phyloP scores from a whole-genome alignment of 2,329 filamentous ascomycete species.

The Calonectria montana region DNA sequence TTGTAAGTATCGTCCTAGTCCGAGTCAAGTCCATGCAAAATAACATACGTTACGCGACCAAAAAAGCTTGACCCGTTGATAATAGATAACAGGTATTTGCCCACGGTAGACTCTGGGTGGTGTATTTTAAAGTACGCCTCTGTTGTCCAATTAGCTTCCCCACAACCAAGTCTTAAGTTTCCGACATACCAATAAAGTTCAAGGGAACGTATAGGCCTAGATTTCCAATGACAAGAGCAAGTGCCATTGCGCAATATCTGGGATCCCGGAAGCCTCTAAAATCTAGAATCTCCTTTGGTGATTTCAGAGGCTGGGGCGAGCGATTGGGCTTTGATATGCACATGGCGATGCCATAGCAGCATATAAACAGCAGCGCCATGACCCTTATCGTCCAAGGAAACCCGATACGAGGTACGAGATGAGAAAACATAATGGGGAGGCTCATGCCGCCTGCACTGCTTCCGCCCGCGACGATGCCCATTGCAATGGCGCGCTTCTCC shows the following conservation, averaged over 20 bases:
- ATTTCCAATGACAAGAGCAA: background rate
- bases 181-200: background rate
- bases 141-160: background rate
- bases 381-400: background rate
- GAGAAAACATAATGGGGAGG: conserved; percentile 5
- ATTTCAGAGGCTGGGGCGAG: background rate
- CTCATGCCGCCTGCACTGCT: background rate
- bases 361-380: background rate
- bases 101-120: background rate
- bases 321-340: background rate
- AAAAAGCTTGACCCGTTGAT: background rate
- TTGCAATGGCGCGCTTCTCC: conserved; percentile 9
- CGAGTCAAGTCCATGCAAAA: fast-evolving
- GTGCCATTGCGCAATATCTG: background rate
- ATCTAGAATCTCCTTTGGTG: background rate
- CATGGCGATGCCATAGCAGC: background rate
- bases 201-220: background rate
- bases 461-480: conserved; percentile 8
- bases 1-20: background rate
- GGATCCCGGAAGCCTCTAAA: background rate
- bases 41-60: background rate
- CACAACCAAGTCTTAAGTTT: fast-evolving
- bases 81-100: background rate
- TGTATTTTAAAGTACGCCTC: background rate
- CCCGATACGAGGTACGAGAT: background rate